Percentiles rank a stretch among this genome's conserved stretches.
Conservation (phyloP, 371 early-diverging fungal species). For the Umbelopsis sp. region DNA sequence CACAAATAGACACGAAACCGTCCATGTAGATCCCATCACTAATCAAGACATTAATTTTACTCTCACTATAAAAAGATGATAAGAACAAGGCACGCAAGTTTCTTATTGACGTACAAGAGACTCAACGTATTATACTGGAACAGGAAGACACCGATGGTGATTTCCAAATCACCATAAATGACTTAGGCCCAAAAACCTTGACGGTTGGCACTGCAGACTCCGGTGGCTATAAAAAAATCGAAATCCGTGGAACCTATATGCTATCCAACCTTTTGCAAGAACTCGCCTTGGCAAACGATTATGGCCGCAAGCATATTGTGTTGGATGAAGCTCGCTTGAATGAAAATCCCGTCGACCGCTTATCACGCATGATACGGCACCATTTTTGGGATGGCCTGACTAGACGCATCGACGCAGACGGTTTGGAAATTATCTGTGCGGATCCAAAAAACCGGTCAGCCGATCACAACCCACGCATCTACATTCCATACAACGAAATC, state of each 20-base stretch:
- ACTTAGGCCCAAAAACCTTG: slow-evolving; percentile 90
- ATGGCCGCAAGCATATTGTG: slow-evolving; percentile 84
- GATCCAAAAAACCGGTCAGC: slow-evolving; percentile 92
- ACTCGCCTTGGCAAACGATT: slow-evolving; percentile 87
- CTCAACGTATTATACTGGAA: slow-evolving; percentile 75
- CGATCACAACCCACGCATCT: slow-evolving; percentile 86
- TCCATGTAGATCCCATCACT: neutral
- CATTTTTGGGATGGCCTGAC: slow-evolving; percentile 96
- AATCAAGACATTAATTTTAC: slow-evolving; percentile 8
- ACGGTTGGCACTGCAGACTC: slow-evolving; percentile 87
- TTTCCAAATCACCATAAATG: slow-evolving; percentile 92
- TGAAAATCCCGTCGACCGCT: slow-evolving; percentile 92
- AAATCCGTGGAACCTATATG: slow-evolving; percentile 94
- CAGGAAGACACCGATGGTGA: slow-evolving; percentile 98
- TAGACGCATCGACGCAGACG: slow-evolving; percentile 90
- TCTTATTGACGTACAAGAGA: slow-evolving; percentile 86
- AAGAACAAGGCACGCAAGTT: slow-evolving; percentile 77
- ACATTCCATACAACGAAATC: slow-evolving; percentile 84
- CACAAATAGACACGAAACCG: neutral
- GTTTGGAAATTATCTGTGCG: slow-evolving; percentile 85
- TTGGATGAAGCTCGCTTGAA: slow-evolving; percentile 86
- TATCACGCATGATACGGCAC: slow-evolving; percentile 88
- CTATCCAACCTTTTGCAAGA: slow-evolving; percentile 94
- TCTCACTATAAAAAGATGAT: slow-evolving; percentile 57
- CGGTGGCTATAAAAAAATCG: slow-evolving; percentile 84